Evolutionary conservation across 2,329 filamentous ascomycete genomes (phyloP), one percentile per base, ranked within the genome.

Genomic region (Scedosporium minutisporum): DNA sequence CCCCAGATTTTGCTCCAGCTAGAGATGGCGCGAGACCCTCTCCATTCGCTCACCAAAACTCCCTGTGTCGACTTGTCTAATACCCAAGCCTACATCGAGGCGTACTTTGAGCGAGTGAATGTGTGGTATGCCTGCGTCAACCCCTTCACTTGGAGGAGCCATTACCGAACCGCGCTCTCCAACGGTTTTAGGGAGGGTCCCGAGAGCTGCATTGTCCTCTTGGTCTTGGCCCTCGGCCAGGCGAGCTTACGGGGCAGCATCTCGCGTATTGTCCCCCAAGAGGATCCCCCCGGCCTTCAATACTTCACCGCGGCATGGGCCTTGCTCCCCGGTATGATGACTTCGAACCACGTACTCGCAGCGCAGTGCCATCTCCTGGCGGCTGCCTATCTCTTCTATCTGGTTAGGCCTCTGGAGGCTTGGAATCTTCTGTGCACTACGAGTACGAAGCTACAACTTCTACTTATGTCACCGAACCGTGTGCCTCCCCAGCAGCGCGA

Each of bases 51-150:
- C 57, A 86, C 86, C 12, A 86, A 86, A 68, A 84, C 82, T 1
- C 82, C 83, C 1, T 85, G 82, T 67, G 81, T 92, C 64, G 88
- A 92, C 71, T 75, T 93, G 53, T 88, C 87, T 55, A 91, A 91
- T 70, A 89, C 87, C 1, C 82, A 86, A 57, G 82, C 86, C 3
- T 93, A 92, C 71, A 87, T 91, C 48, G 86, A 89, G 69, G 87
- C 90, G 1, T 93, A 91, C 72, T 95, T 93, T 69, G 86, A 89
- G 63, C 82, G 87, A 51, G 90, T 92, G 64, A 93, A 93, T 66
- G 82, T 92, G 3, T 93, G 90, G 88, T 93, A 93, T 69, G 90
- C 90, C 9, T 91, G 89, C 68, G 89, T 95, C 41, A 93, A 92
- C 70, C 90, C 90, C 1, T 90, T 90, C 72, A 89, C 86, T 1